Base-by-base conservation (phyloP, 2,329 filamentous ascomycete species). In the Mycocentrospora acerina region DNA sequence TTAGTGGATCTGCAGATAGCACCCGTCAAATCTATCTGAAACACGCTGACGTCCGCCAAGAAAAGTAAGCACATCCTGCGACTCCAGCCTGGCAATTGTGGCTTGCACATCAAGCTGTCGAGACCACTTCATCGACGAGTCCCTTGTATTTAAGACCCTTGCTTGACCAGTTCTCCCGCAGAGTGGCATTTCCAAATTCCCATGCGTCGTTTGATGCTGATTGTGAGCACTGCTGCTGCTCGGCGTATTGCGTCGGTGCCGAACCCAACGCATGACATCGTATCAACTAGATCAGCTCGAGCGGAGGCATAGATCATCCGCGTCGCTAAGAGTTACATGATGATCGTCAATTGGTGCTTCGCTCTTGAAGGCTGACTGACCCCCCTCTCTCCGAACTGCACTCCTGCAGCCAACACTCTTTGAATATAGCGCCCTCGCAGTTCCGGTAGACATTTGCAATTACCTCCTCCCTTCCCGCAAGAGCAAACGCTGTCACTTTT, bases 271-370 rank as follows among this genome's bases (percentile, higher is more conserved):
- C 19, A 22, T 22, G 19, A 22, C 19, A 22, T 22, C 19, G 19
- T 22, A 22, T 22, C 19, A 22, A 22, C 19, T 22, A 22, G 19
- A 22, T 22, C 19, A 22, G 19, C 19, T 9, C 19, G 9, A 22
- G 29, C 27, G 24, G 33, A 38, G 44, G 34, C 42, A 45, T 39
- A 37, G 42, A 48, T 48, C 42, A 28, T 29, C 41, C 32, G 32
- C 18, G 15, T 15, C 32, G 29, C 24, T 37, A 24, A 36, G 32
- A 26, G 16, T 24, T 33, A 42, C 36, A 46, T 42, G 37, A 42
- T 14, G 46, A 50, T 50, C 46, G 40, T n/a, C 24, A 43, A 32
- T 28, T 9, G 25, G 24, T 25, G 7, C 18, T 13, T 36, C 33
- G 32, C 30, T 30, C 18, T 35, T 46, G 14, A 36, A 22, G 19